These are phyloP conservation scores for Parafenestella ontariensis DNA, from an alignment of 2,329 filamentous ascomycete species.

Conservation along the genomic window DNA sequence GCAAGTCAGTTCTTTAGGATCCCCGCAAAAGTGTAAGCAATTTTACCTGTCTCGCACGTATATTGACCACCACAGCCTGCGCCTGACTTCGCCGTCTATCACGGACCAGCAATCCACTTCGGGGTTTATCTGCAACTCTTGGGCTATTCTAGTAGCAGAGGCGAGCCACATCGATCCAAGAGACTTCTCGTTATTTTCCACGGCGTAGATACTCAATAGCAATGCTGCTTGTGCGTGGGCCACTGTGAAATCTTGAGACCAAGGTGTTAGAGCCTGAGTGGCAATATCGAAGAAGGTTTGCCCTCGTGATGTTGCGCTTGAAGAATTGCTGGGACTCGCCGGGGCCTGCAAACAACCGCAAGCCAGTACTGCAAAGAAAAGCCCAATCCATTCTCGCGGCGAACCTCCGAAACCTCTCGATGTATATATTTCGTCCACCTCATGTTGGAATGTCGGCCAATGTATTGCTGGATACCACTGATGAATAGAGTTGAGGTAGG, in stretches of 20 bases:
- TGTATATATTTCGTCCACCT: constrained; percentile 79
- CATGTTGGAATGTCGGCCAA: constrained; percentile 80
- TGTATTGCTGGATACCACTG: constrained; percentile 84
- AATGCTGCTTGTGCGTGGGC: constrained; percentile 77
- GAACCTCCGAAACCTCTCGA: constrained; percentile 66
- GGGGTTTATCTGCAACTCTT: constrained; percentile 81
- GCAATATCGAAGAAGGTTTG: constrained; percentile 75
- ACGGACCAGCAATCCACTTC: constrained; percentile 76
- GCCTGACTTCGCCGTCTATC: constrained; percentile 84
- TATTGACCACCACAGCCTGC: constrained; percentile 91
- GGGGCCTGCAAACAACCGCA: constrained; percentile 78
- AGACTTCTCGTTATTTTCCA: constrained; percentile 85
- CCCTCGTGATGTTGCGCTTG: constrained; percentile 61
- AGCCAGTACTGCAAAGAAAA: constrained; percentile 84
- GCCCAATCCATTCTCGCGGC: constrained; percentile 74
- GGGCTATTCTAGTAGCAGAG: constrained; percentile 77
- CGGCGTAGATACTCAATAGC: constrained; percentile 78
- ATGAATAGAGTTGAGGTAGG: constrained; percentile 80
- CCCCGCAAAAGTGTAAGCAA: background rate
- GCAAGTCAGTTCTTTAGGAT: constrained; percentile 30
- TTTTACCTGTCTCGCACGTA: constrained; percentile 84
- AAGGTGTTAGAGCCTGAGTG: constrained; percentile 75
- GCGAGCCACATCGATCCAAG: constrained; percentile 88
- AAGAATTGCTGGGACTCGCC: constrained; percentile 62
- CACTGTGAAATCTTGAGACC: constrained; percentile 78